phyloP scores from a whole-genome alignment of 1,284 basidiomycete species.

The Cerrena zonata region DNA sequence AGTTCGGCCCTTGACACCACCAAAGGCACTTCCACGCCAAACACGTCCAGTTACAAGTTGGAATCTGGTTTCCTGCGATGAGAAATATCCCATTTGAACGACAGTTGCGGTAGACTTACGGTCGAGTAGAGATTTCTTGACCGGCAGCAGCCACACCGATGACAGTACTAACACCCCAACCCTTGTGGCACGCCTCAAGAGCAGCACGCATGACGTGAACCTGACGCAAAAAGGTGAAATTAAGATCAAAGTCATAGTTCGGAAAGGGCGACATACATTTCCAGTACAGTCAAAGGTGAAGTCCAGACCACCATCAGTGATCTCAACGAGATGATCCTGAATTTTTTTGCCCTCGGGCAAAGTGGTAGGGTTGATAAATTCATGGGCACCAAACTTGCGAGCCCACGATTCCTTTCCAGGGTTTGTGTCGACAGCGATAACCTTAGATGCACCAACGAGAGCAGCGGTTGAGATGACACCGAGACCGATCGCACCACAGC shows the following conservation, averaged over 20 bases:
- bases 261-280: constrained; percentile 51
- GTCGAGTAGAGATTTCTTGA: constrained; percentile 93
- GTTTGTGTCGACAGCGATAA: constrained; percentile 94
- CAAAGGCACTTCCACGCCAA: constrained; percentile 95
- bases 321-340: constrained; percentile 85
- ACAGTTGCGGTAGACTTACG: constrained; percentile 53
- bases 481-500: constrained; percentile 92
- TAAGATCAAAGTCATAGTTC: neutral
- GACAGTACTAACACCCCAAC: constrained; percentile 95
- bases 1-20: constrained; percentile 95
- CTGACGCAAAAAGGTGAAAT: constrained; percentile 28
- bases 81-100: too few species aligned
- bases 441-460: constrained; percentile 73
- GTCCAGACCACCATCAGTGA: constrained; percentile 95
- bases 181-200: constrained; percentile 96
- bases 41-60: constrained; percentile 80
- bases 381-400: constrained; percentile 91
- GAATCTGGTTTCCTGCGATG: too few species aligned
- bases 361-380: constrained; percentile 84
- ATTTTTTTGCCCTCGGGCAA: constrained; percentile 77
- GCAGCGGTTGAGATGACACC: constrained; percentile 84
- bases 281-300: constrained; percentile 97
- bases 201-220: constrained; percentile 92
- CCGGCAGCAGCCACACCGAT: constrained; percentile 96
- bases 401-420: constrained; percentile 83